A percentile compares a stretch with the other conserved stretches of the same genome.
phyloP scores from a whole-genome alignment of 768 basidiomycete genomes.

The Cystofilobasidium bisporidii region DNA sequence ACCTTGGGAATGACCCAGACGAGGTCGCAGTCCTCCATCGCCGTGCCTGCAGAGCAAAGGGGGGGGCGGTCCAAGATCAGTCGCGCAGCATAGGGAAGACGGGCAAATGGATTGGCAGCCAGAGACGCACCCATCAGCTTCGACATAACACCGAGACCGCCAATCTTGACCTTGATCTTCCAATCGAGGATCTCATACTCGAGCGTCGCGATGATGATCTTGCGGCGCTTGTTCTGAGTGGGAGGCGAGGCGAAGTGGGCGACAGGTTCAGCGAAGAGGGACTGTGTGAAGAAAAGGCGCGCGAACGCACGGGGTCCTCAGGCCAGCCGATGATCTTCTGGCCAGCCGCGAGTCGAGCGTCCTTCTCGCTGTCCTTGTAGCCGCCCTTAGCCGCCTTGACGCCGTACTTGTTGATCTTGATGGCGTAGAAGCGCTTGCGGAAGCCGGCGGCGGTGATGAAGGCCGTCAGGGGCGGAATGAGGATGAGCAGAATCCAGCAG shows the following conservation, averaged over 20 bases:
- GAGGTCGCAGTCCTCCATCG: conserved; percentile 46
- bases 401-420: conserved; percentile 66
- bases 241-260: not conserved
- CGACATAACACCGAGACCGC: conserved; percentile 96
- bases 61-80: too few species aligned
- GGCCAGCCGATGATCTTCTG: conserved; percentile 84
- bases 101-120: too few species aligned
- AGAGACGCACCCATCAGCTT: conserved; percentile 74
- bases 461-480: conserved; percentile 77
- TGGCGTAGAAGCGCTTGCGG: conserved; percentile 75
- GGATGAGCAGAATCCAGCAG: conserved; percentile 71
- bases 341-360: conserved; percentile 20
- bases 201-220: conserved; percentile 57
- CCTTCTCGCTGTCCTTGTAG: conserved; percentile 23
- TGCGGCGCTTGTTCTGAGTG: conserved; percentile 61
- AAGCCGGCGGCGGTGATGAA: conserved; percentile 71
- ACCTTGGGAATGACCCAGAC: conserved; percentile 92
- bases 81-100: too few species aligned
- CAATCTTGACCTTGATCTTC: conserved; percentile 76
- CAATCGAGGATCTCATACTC: conserved; percentile 82
- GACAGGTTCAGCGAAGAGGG: not conserved
- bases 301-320: conserved; percentile 44
- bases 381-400: conserved; percentile 23
- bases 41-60: conserved; percentile 7
- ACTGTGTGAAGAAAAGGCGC: not conserved